Evolutionary conservation across 768 basidiomycete species (phyloP), one percentile per base, ranked within the genome.

Genomic region (Phylloporus sp.): DNA sequence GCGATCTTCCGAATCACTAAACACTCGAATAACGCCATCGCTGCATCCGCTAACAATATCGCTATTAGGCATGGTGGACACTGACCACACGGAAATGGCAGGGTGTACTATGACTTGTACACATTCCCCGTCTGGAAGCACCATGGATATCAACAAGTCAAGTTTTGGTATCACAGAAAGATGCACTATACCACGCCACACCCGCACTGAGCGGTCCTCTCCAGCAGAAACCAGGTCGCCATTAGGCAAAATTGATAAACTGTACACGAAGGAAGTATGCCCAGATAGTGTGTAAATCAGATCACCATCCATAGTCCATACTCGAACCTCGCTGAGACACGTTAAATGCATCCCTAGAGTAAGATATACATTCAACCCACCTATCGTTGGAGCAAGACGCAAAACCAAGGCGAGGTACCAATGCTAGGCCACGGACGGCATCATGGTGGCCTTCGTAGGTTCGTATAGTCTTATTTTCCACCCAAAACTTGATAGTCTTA

Each of bases 181-280:
- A 44, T 17, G 36, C 26, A 47, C 28, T 79, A 49, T 57, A 86
- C 89, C 88, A 69, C 79, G 78, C 96, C 96, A 99, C 28, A 98
- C 74, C 18, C 95, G 79, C 40, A 95, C 81, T 4, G 86, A 86
- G 38, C 95, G 84, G 66, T 99, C 96, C 69, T 99, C 96, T 7
- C 95, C 92, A 28, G 84, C 81, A n/a, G 88, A 91, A 8, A 95
- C 82, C 18, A 93, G 75, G 53, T 86, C 82, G 17, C 94, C 89
- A 50, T 69, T 81, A 2, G 92, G 86, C 17, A 97, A 75, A 17
- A 89, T 78, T 0, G 88, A 79, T 13, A 99, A 65, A 46, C 87
- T 85, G 70, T 98, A 99, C 13, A 98, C 91, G 64, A 97, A 99
- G 18, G 93, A 96, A 2, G 93, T 95, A 64, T 98, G 96, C 1